These are phyloP conservation scores for Tieghemiomyces parasiticus DNA, from an alignment of 192 early-diverging fungal species.

Conservation along the genomic window DNA sequence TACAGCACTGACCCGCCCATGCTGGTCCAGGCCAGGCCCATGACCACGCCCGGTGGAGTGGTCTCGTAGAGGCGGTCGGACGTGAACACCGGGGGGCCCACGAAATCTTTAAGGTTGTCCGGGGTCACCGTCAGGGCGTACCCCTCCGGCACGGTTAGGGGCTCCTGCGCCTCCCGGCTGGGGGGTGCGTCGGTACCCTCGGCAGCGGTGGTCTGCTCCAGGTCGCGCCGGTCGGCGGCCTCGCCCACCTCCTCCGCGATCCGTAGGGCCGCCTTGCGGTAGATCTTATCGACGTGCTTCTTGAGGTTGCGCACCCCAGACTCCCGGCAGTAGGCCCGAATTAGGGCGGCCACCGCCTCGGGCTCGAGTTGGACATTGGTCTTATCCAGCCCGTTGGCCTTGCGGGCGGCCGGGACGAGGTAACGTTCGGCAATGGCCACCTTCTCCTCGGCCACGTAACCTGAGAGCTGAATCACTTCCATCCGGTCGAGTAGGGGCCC, in stretches of 20 bases:
- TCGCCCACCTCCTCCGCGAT: slow-evolving; percentile 50
- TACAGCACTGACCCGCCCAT: slow-evolving; percentile 93
- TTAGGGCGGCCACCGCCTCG: slow-evolving; percentile 69
- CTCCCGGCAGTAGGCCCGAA: slow-evolving; percentile 89
- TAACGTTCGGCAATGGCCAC: slow-evolving; percentile 92
- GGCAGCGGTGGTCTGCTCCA: slow-evolving; percentile 15
- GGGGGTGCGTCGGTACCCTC: slow-evolving; percentile 5
- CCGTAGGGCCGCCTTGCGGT: slow-evolving; percentile 87
- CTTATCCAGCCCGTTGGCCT: slow-evolving; percentile 61
- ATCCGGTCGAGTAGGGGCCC: slow-evolving; percentile 96
- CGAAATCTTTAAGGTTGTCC: slow-evolving; percentile 78
- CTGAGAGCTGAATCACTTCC: slow-evolving; percentile 93
- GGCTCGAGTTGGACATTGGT: slow-evolving; percentile 51
- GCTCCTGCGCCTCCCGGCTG: slow-evolving; percentile 6
- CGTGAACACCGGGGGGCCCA: slow-evolving; percentile 77
- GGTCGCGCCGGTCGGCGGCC: slow-evolving; percentile 10
- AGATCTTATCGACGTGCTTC: slow-evolving; percentile 98
- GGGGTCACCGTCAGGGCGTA: slow-evolving; percentile 48
- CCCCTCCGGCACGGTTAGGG: slow-evolving; percentile 29
- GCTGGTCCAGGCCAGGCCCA: slow-evolving; percentile 96
- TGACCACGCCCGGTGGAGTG: slow-evolving; percentile 88
- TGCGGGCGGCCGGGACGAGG: slow-evolving; percentile 70
- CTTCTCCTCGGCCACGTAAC: slow-evolving; percentile 78
- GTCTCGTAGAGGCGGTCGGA: slow-evolving; percentile 81
- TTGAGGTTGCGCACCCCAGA: slow-evolving; percentile 96